Base-by-base conservation (phyloP, 495 filamentous ascomycete species). In the Aspergillus homomorphus region DNA sequence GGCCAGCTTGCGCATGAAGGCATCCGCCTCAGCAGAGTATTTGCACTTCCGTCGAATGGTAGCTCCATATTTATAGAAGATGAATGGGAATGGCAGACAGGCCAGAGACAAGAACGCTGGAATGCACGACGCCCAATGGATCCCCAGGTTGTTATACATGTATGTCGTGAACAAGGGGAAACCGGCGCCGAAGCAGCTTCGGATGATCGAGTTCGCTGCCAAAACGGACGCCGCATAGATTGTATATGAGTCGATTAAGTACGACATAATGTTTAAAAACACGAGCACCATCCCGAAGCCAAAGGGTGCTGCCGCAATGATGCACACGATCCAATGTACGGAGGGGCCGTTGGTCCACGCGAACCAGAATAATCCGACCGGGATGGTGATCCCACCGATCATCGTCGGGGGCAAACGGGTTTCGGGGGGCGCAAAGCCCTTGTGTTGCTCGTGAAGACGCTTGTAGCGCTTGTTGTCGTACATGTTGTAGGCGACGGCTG, bases 161-260 rank as follows among this genome's bases (percentile, higher is more conserved):
- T 80, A 64, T 0, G 79, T 80, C 0, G 88, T 89, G 69, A 91
- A 90, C 0, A 92, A 75, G 0, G 88, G 88, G 69, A 91, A 91
- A 0, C 78, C 84, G 12, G 86, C 85, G 45, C 88, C 88, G 59
- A 91, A 89, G 21, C 73, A 51, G 2, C 74, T 79, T 10, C 81
- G 73, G n/a, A 91, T 73, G 4, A 90, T 80, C 10, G 83, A 75
- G 65, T 86, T 89, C 6, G 87, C 86, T 1, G 89, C 88, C 1
- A 92, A 72, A 0, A 87, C 87, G 1, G 82, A 86, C 0, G 89
- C 88, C 0, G 88, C 87, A 60, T 85, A 91, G 54, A 90, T 85
- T 26, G 82, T 86, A 70, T 89, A 86, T 4, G 82, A 75, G 64
- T 89, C 87, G 57, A 89, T 84, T 24, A 90, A 76, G 66, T 89